phyloP scores from a whole-genome alignment of 371 early-diverging fungal species.

The Actinomucor elegans region DNA sequence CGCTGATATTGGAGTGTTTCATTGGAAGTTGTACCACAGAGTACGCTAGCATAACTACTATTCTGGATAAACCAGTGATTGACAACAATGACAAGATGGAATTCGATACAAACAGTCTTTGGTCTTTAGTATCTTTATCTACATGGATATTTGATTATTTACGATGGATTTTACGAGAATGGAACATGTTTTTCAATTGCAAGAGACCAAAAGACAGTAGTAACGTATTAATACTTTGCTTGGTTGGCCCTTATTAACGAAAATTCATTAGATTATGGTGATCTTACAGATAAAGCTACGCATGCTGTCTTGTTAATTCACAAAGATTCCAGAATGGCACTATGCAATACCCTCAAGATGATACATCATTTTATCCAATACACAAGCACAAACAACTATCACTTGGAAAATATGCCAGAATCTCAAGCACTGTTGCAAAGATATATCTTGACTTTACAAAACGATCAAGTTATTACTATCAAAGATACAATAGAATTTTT shows the following conservation, averaged over 20 bases:
- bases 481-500: constrained; percentile 31
- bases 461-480: constrained; percentile 26
- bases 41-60: constrained; percentile 10
- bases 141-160: constrained; percentile 38
- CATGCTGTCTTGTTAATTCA: constrained; percentile 40
- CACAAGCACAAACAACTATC: constrained; percentile 20
- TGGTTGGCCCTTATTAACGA: too few species aligned
- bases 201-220: constrained; percentile 26
- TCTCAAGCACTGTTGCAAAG: constrained; percentile 26
- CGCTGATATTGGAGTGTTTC: constrained; percentile 42
- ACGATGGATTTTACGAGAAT: constrained; percentile 37
- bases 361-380: constrained; percentile 37
- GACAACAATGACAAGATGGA: constrained; percentile 12
- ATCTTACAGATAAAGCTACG: constrained; percentile 23
- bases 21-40: constrained; percentile 34
- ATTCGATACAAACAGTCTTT: constrained; percentile 35
- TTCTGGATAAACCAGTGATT: constrained; percentile 13
- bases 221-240: constrained; percentile 6
- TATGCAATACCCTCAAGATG: constrained; percentile 25
- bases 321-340: constrained; percentile 20
- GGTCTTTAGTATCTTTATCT: constrained; percentile 38
- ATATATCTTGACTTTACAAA: constrained; percentile 21
- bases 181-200: constrained; percentile 36
- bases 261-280: neutral
- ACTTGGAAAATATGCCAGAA: constrained; percentile 29